Base-by-base conservation (phyloP, 192 early-diverging fungal species). In the Linderina pennispora region DNA sequence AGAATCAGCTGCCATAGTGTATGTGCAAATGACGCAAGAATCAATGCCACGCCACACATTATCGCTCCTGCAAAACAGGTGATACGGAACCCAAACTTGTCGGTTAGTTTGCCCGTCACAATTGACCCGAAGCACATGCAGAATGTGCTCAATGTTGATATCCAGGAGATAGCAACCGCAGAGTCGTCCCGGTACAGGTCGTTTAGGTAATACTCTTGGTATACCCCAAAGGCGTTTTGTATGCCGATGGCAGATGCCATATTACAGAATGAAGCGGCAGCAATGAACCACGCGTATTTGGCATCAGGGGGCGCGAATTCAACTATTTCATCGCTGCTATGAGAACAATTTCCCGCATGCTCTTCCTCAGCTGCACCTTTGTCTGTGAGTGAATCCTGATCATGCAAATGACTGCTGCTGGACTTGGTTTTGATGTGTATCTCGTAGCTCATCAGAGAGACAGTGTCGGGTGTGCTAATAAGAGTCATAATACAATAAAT, bases 1-100 rank as follows among this genome's bases (percentile, higher is more conserved):
- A 85, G 50, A 21, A 81, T 63, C 14, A 88, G 53, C 24, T 87
- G 82, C 83, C 83, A 85, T 8, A 80, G 39, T 18, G 53, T 13
- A 3, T 21, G 33, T 16, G 62, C 48, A 25, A 57, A 45, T 13
- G 46, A 49, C 9, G 55, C 45, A 13, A 57, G 47, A 28, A 57
- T 20, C 8, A 57, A 16, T 9, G 55, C 25, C 1, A 18, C 18
- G 2, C 42, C 36, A 18, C 40, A 43, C 23, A 40, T 14, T 2
- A 43, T 14, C 13, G 55, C 23, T 1, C 55, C 55, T 19, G 22
- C 25, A 23, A 43, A n/a, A 22, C 45, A 43, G 1, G 47, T 49
- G 10, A 40, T 8, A 3, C 40, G 16, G 40, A 44, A 50, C 2
- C 55, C 55, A 17, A 43, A 8, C 18, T 23, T 28, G 32, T 57